These are phyloP conservation scores for Puccinia hordei DNA, from an alignment of 1,284 basidiomycete genomes.

Conservation along the genomic window DNA sequence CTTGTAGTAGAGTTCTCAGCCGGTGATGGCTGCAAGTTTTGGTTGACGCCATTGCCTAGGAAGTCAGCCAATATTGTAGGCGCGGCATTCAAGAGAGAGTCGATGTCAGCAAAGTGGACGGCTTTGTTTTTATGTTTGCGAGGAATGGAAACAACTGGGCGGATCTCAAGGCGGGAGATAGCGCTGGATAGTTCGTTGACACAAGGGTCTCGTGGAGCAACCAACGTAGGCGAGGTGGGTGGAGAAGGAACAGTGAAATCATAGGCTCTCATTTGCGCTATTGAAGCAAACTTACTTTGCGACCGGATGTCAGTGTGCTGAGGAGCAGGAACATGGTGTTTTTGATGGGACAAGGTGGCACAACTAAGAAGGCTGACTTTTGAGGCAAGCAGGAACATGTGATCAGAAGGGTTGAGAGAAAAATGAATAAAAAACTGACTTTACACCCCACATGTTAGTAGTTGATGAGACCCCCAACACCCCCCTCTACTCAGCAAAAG, in stretches of 20 bases:
- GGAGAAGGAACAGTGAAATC: too few relatives aligned
- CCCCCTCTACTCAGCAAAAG: too few relatives aligned
- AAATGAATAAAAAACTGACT: too few relatives aligned
- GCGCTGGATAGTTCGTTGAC: background rate
- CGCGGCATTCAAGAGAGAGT: background rate
- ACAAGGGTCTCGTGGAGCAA: background rate
- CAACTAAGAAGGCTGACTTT: background rate
- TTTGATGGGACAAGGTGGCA: background rate
- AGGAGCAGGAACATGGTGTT: too few relatives aligned
- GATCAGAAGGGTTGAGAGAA: background rate
- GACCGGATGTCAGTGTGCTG: background rate
- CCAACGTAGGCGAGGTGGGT: too few relatives aligned
- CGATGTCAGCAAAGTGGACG: background rate
- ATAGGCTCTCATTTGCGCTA: too few relatives aligned
- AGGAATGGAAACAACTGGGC: background rate
- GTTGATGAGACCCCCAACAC: too few relatives aligned
- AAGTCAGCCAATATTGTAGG: constrained; percentile 2
- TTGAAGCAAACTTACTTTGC: background rate
- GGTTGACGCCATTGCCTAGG: background rate
- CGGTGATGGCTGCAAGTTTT: background rate
- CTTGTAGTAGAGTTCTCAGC: too few relatives aligned
- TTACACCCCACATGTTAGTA: too few relatives aligned
- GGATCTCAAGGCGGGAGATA: background rate
- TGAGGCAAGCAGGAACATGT: too few relatives aligned
- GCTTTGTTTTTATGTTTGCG: too few relatives aligned